Evolutionary conservation across 1,139 yeast species (phyloP).

Genomic region (Zygoascus meyerae): DNA sequence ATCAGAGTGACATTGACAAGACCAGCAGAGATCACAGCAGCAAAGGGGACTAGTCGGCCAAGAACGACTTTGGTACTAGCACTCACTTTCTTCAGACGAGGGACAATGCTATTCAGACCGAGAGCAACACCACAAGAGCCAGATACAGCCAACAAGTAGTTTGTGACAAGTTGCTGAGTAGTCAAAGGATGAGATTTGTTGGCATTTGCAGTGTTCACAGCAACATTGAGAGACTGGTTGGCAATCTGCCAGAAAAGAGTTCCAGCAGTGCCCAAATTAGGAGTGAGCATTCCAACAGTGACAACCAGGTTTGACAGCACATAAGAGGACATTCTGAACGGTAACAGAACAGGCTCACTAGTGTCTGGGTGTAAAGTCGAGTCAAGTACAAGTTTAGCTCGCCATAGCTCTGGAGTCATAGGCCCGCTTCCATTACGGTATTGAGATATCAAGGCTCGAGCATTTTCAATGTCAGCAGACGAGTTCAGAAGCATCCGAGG

Average conservation of each 20-base stretch:
- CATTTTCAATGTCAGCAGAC: constrained; percentile 52
- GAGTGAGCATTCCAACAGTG: constrained; percentile 96
- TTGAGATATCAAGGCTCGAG: constrained; percentile 62
- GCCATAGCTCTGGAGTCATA: constrained; percentile 83
- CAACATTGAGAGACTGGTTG: constrained; percentile 92
- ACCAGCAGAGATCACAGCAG: constrained; percentile 97
- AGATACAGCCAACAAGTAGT: constrained; percentile 81
- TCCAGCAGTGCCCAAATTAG: constrained; percentile 82
- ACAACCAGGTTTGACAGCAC: constrained; percentile 90
- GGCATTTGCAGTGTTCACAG: constrained; percentile 92
- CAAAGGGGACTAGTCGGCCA: constrained; percentile 89
- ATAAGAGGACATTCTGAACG: constrained; percentile 95
- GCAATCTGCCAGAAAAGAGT: constrained; percentile 97
- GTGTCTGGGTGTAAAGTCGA: constrained; percentile 93
- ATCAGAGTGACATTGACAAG: constrained; percentile 86
- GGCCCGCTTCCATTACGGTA: constrained; percentile 62
- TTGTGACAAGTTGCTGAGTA: constrained; percentile 65
- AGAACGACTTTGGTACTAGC: constrained; percentile 65
- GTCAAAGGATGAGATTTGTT: constrained; percentile 90
- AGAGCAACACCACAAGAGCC: constrained; percentile 95
- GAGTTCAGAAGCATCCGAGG: constrained; percentile 84
- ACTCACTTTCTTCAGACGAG: constrained; percentile 61
- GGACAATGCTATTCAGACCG: constrained; percentile 85
- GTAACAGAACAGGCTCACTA: constrained; percentile 84
- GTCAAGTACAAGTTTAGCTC: constrained; percentile 77